These are phyloP conservation scores for Mycena latifolia DNA, from an alignment of 768 basidiomycete species.

Conservation along the genomic window DNA sequence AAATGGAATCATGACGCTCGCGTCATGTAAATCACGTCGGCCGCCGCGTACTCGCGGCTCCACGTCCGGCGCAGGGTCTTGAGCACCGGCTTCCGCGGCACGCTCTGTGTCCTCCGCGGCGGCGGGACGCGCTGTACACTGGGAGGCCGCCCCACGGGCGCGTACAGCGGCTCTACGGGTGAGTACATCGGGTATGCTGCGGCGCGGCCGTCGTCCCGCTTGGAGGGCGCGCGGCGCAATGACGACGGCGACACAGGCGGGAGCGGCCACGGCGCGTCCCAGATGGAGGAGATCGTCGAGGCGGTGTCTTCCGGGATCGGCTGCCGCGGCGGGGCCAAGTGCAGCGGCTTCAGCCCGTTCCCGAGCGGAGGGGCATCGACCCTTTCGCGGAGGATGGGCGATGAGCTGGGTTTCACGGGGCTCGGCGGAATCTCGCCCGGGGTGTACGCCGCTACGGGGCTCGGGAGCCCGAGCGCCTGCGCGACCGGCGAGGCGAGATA, in stretches of 20 bases:
- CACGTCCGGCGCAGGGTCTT: neutral
- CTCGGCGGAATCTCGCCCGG: conserved; percentile 2
- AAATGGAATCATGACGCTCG: neutral
- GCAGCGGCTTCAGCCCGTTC: too few relatives aligned
- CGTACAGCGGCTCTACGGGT: conserved; percentile 10
- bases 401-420: too few relatives aligned
- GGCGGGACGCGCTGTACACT: neutral
- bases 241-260: conserved; percentile 37
- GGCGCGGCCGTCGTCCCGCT: too few relatives aligned
- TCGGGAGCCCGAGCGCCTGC: conserved; percentile 52
- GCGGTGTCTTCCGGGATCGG: conserved; percentile 47
- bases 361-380: too few relatives aligned
- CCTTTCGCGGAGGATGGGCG: too few relatives aligned
- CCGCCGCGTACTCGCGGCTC: conserved; percentile 11
- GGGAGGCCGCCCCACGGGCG: neutral
- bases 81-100: conserved; percentile 6
- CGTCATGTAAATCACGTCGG: conserved; percentile 24
- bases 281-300: conserved; percentile 53
- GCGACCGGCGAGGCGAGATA: conserved; percentile 60
- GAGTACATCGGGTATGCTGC: conserved; percentile 19
- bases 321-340: conserved; percentile 34
- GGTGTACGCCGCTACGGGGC: too few relatives aligned
- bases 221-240: too few relatives aligned
- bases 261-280: conserved; percentile 56
- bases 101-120: neutral